A percentile compares a stretch with the other conserved stretches of the same genome.
These are phyloP conservation scores for Leccinum griseonigrum DNA, from an alignment of 1,284 basidiomycete genomes.

Conservation along the genomic window DNA sequence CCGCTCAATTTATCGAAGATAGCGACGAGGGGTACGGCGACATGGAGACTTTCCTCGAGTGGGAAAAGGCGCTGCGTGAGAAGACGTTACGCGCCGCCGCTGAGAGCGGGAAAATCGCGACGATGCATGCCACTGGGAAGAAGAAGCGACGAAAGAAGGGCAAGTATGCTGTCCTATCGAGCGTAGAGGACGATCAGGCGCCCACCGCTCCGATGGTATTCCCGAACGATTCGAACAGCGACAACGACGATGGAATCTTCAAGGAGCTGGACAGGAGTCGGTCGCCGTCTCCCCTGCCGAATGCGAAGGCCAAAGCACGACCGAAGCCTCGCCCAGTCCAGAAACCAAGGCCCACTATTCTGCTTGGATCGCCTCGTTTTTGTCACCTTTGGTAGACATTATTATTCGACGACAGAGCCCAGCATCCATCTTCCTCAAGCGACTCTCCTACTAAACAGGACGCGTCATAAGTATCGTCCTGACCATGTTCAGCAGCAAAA, in stretches of 20 bases:
- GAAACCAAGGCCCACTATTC: slow-evolving; percentile 8
- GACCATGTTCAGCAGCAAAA: neutral
- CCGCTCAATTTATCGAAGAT: slow-evolving; percentile 87
- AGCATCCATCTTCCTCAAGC: slow-evolving; percentile 9
- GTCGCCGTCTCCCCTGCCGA: slow-evolving; percentile 21
- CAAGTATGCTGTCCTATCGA: slow-evolving; percentile 10
- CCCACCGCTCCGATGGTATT: neutral
- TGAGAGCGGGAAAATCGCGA: slow-evolving; percentile 43
- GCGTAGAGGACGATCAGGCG: slow-evolving; percentile 9
- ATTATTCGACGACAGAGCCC: slow-evolving; percentile 14
- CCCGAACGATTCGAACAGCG: slow-evolving; percentile 16
- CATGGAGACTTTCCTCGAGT: slow-evolving; percentile 77
- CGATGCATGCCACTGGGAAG: slow-evolving; percentile 65
- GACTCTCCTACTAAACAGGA: slow-evolving; percentile 15
- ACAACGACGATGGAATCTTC: slow-evolving; percentile 27
- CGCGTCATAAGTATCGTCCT: neutral
- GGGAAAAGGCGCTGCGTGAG: slow-evolving; percentile 58
- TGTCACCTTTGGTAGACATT: no score
- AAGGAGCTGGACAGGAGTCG: slow-evolving; percentile 23
- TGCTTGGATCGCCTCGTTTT: no score
- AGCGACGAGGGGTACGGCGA: slow-evolving; percentile 79
- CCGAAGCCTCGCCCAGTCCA: slow-evolving; percentile 31
- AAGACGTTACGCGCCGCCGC: slow-evolving; percentile 49
- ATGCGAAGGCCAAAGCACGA: slow-evolving; percentile 15
- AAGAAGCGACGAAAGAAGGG: slow-evolving; percentile 58